Percentiles rank a stretch among this genome's conserved stretches.
Evolutionary conservation across 805 yeast genomes (phyloP).

Genomic region (Yarrowia sp.): DNA sequence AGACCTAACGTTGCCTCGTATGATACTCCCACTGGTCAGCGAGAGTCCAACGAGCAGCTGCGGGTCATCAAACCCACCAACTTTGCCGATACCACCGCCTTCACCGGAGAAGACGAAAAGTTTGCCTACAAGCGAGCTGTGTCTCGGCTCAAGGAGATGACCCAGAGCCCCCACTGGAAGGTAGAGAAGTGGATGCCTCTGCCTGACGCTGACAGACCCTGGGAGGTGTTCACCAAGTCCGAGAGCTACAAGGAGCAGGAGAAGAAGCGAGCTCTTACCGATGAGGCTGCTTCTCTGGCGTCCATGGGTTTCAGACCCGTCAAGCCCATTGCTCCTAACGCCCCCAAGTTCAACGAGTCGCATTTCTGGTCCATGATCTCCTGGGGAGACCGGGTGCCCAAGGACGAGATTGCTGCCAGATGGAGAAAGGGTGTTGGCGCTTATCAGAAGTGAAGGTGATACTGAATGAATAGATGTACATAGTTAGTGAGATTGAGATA

Average conservation of each 20-base stretch:
- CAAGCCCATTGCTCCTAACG: constrained; percentile 26
- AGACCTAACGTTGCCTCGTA: constrained; percentile 73
- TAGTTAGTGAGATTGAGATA: not conserved
- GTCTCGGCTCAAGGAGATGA: constrained; percentile 67
- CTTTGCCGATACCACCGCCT: constrained; percentile 52
- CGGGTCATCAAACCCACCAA: constrained; percentile 45
- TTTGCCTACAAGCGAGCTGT: constrained; percentile 77
- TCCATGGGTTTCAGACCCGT: constrained; percentile 27
- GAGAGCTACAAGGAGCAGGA: constrained; percentile 41
- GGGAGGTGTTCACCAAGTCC: constrained; percentile 54
- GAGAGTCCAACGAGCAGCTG: constrained; percentile 10
- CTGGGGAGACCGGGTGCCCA: constrained; percentile 62
- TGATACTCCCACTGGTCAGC: constrained; percentile 38
- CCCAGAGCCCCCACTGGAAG: constrained; percentile 60
- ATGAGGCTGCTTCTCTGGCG: constrained; percentile 22
- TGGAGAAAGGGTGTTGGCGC: constrained; percentile 52
- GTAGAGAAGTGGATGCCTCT: constrained; percentile 63
- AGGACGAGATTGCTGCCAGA: constrained; percentile 61
- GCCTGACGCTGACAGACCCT: constrained; percentile 60
- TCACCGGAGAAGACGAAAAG: constrained; percentile 79
- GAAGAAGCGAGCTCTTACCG: constrained; percentile 6
- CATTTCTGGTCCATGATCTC: constrained; percentile 75
- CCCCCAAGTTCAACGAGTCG: constrained; percentile 55
- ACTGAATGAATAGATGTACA: constrained; percentile 18
- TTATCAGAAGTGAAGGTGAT: not conserved